phyloP scores from a whole-genome alignment of 2,329 filamentous ascomycete species.

The Purpureocillium takamizusanense region DNA sequence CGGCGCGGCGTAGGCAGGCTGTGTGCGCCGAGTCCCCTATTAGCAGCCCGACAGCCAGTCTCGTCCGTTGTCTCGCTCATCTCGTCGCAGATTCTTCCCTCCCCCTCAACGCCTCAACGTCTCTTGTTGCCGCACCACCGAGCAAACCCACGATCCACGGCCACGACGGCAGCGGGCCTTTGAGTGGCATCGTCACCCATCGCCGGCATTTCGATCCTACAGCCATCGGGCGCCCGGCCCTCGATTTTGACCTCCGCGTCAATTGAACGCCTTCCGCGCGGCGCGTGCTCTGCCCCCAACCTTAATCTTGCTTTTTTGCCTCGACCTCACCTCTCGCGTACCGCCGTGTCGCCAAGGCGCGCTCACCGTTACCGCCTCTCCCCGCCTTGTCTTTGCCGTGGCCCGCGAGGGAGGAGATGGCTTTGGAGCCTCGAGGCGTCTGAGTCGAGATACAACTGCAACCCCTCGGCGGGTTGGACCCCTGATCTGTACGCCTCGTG shows the following conservation, averaged over 20 bases:
- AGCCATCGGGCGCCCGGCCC: neutral
- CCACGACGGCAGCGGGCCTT: neutral
- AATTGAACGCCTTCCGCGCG: neutral
- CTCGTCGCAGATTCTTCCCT: conserved; percentile 1
- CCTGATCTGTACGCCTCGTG: no score
- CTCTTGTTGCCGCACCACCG: neutral
- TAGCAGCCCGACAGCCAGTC: no score
- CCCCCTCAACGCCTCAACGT: neutral
- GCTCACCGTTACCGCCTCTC: no score
- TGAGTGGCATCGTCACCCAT: neutral
- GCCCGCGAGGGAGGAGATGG: no score
- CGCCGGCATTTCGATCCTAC: neutral
- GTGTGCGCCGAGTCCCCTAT: no score
- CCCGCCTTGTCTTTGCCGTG: no score
- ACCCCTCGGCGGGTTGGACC: no score
- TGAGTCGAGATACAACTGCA: no score
- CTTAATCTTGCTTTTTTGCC: neutral
- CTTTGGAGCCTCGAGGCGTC: no score
- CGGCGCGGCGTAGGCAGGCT: no score
- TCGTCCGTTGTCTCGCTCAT: neutral
- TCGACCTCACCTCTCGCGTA: no score
- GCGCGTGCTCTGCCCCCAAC: conserved; percentile 1
- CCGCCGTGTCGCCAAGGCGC: no score
- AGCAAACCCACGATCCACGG: neutral
- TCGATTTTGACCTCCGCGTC: neutral